phyloP scores from a whole-genome alignment of 495 filamentous ascomycete genomes.

The Aspergillus saccharolyticus region DNA sequence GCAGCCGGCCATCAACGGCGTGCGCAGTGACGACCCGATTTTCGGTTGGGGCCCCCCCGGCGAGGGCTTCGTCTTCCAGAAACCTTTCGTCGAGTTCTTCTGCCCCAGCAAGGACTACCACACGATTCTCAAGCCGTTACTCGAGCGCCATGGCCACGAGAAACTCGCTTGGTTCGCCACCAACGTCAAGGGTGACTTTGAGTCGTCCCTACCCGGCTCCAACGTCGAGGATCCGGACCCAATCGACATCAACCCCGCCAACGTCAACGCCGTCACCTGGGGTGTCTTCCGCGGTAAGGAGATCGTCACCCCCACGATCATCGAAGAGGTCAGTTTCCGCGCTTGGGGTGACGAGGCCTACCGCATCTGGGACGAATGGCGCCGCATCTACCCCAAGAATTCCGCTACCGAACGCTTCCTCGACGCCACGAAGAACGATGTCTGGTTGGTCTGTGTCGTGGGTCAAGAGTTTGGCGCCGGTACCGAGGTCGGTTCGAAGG shows the following conservation, averaged over 20 bases:
- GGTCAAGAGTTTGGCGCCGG: conserved; percentile 68
- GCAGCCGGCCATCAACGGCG: conserved; percentile 90
- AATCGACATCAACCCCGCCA: conserved; percentile 41
- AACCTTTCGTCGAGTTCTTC: conserved; percentile 97
- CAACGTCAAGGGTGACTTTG: conserved; percentile 65
- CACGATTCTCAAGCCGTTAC: conserved; percentile 50
- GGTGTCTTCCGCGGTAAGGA: conserved; percentile 94
- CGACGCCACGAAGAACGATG: conserved; percentile 56
- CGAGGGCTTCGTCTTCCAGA: conserved; percentile 91
- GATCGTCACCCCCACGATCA: conserved; percentile 95
- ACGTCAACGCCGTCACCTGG: conserved; percentile 95
- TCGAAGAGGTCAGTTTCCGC: conserved; percentile 90
- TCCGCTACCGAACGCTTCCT: conserved; percentile 66
- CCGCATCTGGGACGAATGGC: conserved; percentile 93
- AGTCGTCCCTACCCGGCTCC: conserved; percentile 50
- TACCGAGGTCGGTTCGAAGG: conserved; percentile 35
- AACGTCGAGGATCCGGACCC: conserved; percentile 30
- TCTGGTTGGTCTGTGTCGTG: conserved; percentile 88
- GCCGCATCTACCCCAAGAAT: conserved; percentile 66
- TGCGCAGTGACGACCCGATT: conserved; percentile 65
- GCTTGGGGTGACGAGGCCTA: conserved; percentile 97
- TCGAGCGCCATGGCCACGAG: conserved; percentile 52
- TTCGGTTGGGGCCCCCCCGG: conserved; percentile 93
- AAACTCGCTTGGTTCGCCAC: conserved; percentile 81
- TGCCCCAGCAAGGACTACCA: conserved; percentile 65